These are phyloP conservation scores for Isatis tinctoria DNA, from an alignment of 345 rosid genomes.

Conservation along the genomic window DNA sequence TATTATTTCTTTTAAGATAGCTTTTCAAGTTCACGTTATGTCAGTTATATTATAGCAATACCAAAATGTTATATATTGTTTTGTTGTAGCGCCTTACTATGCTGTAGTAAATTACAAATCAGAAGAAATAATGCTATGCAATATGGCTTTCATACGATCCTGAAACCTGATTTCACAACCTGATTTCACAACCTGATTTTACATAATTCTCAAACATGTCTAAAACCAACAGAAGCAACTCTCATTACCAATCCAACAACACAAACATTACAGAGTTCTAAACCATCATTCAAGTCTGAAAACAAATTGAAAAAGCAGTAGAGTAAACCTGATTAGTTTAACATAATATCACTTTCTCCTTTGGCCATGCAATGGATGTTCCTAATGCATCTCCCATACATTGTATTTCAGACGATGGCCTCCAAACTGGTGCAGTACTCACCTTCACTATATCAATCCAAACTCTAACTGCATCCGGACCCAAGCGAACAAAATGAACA, in stretches of 20 bases:
- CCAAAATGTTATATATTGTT: not conserved
- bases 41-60: not conserved
- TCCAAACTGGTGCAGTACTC: not conserved
- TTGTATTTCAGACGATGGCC: not conserved
- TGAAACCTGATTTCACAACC: not conserved
- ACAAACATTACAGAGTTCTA: not conserved
- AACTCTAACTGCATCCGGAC: not conserved
- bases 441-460: not conserved
- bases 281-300: not conserved
- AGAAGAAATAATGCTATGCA: too few relatives aligned
- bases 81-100: not conserved
- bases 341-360: not conserved
- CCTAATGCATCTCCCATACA: not conserved
- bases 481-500: not conserved
- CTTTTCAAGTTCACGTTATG: not conserved
- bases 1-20: not conserved
- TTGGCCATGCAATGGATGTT: not conserved
- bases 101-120: too few relatives aligned
- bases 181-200: too few relatives aligned
- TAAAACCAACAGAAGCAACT: too few relatives aligned
- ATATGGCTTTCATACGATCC: not conserved
- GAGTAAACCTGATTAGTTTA: not conserved
- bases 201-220: not conserved
- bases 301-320: too few relatives aligned
- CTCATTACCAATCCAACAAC: not conserved